Conservation (phyloP, 129 eudicot genomes). For the Flaveria robusta region DNA sequence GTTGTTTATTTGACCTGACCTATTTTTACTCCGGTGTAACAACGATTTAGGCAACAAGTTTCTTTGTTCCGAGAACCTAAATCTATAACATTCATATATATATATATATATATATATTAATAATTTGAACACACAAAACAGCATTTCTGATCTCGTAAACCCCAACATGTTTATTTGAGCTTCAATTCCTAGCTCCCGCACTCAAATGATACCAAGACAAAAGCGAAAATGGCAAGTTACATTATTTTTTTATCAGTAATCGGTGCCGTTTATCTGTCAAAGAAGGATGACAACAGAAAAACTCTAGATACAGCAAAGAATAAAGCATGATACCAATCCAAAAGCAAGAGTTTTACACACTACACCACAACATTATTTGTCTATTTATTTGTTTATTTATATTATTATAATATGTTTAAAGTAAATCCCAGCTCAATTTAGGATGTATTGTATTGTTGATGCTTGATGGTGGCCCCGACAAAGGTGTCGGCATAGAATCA, state of each 20-base stretch:
- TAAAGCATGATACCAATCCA: constrained; percentile 61
- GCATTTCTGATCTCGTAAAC: too few species aligned
- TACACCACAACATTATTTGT: constrained; percentile 22
- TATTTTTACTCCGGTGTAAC: too few species aligned
- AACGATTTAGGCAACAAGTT: too few species aligned
- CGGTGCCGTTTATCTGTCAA: constrained; percentile 43
- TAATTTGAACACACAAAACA: too few species aligned
- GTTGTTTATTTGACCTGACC: too few species aligned
- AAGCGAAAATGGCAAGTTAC: constrained; percentile 20
- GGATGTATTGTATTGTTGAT: constrained; percentile 43
- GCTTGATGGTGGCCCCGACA: constrained; percentile 45
- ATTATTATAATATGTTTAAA: constrained; percentile 14
- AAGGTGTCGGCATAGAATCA: constrained; percentile 52
- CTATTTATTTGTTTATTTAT: neutral
- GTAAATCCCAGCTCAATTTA: constrained; percentile 53
- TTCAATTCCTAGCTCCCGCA: too few species aligned
- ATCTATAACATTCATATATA: too few species aligned
- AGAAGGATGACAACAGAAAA: constrained; percentile 33
- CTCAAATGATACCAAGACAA: neutral
- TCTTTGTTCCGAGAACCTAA: too few species aligned
- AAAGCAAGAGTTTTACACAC: constrained; percentile 48
- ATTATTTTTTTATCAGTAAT: constrained; percentile 8
- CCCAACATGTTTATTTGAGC: too few species aligned
- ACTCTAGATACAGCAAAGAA: constrained; percentile 76
- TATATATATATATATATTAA: too few species aligned